These are phyloP conservation scores for Aspergillus caelatus DNA, from an alignment of 2,329 filamentous ascomycete species.

Conservation along the genomic window DNA sequence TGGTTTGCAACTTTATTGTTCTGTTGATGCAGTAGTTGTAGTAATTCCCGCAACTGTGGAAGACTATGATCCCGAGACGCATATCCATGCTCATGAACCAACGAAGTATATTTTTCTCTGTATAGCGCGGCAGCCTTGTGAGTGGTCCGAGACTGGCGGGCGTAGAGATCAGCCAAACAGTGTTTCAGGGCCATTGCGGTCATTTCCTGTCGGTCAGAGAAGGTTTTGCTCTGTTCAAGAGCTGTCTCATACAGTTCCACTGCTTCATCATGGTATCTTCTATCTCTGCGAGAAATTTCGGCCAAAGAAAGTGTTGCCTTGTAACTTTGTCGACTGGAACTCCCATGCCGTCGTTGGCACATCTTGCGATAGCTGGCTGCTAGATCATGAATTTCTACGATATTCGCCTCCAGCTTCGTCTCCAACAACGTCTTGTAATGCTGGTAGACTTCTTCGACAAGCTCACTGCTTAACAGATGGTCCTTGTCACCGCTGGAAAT, in stretches of 20 bases:
- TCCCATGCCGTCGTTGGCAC: neutral
- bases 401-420: neutral
- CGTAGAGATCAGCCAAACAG: neutral
- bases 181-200: neutral
- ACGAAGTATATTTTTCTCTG: neutral
- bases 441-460: neutral
- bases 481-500: neutral
- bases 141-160: neutral
- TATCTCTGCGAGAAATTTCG: neutral
- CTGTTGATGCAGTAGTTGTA: neutral
- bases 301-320: constrained; percentile 1
- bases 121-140: neutral
- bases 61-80: neutral
- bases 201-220: neutral
- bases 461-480: neutral
- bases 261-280: constrained; percentile 3
- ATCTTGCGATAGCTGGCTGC: constrained; percentile 2
- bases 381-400: neutral
- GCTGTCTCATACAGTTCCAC: neutral
- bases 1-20: neutral
- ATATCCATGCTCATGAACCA: neutral
- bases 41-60: neutral
- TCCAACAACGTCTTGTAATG: constrained; percentile 1
- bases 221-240: neutral
- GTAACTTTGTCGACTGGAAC: neutral